Percentiles rank a stretch among this genome's conserved stretches.
Evolutionary conservation across 306 rosid genomes (phyloP).

Genomic region (Lathyrus aphaca): DNA sequence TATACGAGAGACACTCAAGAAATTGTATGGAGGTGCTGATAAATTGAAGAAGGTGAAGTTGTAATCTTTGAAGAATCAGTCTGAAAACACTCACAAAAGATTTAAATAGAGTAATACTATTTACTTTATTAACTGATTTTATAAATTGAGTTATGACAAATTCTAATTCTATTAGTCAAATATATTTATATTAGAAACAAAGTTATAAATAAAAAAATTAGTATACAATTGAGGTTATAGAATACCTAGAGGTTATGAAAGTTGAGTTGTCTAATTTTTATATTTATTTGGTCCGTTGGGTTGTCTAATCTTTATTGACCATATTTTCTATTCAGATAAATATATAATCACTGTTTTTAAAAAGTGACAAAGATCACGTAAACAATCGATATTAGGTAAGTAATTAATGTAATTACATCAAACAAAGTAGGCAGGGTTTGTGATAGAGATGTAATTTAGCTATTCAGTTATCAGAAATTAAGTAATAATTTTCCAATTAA

Average conservation of each 20-base stretch:
- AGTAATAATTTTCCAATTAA: conserved; percentile 12
- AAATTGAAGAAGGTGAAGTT: too few species aligned
- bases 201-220: background rate
- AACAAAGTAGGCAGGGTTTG: conserved; percentile 4
- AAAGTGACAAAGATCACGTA: background rate
- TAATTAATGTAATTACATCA: conserved; percentile 7
- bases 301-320: background rate
- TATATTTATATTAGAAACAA: background rate
- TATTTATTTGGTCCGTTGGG: background rate
- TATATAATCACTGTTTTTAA: background rate
- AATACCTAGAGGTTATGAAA: background rate
- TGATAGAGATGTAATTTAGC: background rate
- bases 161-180: too few species aligned
- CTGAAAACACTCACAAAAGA: too few species aligned
- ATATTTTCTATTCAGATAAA: background rate
- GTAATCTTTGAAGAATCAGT: too few species aligned
- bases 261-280: background rate
- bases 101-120: too few species aligned
- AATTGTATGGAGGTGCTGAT: too few species aligned
- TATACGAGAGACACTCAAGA: too few species aligned
- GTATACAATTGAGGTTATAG: background rate
- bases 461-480: background rate
- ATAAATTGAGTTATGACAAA: too few species aligned
- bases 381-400: background rate
- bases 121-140: too few species aligned